These are phyloP conservation scores for Trichaptum fuscoviolaceum DNA, from an alignment of 768 basidiomycete species.

Conservation along the genomic window DNA sequence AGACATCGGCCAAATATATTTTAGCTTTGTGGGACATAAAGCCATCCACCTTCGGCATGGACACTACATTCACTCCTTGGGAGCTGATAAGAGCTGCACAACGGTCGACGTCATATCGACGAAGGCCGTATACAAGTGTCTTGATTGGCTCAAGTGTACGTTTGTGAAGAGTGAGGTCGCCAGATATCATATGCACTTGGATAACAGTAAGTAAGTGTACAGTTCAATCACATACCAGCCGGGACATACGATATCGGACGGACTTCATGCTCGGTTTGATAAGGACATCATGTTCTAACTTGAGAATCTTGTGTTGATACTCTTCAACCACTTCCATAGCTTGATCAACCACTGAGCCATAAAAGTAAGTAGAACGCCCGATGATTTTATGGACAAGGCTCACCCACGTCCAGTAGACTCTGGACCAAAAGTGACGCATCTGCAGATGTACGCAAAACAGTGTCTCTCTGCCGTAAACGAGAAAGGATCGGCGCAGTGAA, in stretches of 20 bases:
- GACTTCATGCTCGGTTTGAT: constrained; percentile 55
- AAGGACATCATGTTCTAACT: constrained; percentile 56
- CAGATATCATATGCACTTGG: constrained; percentile 65
- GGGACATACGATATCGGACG: constrained; percentile 48
- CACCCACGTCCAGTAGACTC: constrained; percentile 54
- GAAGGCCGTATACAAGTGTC: constrained; percentile 60
- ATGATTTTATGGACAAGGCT: constrained; percentile 10
- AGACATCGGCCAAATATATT: constrained; percentile 68
- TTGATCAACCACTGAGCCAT: constrained; percentile 55
- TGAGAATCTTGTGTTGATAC: constrained; percentile 57
- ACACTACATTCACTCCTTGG: constrained; percentile 10
- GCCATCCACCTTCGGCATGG: constrained; percentile 46
- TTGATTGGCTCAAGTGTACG: constrained; percentile 70
- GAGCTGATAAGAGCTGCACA: constrained; percentile 51
- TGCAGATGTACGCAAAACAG: constrained; percentile 53
- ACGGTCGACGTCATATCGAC: constrained; percentile 66
- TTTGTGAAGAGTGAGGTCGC: constrained; percentile 69
- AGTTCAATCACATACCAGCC: not conserved
- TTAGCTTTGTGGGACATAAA: constrained; percentile 67
- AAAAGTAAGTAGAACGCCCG: not conserved
- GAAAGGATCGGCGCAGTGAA: constrained; percentile 52
- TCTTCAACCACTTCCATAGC: constrained; percentile 64
- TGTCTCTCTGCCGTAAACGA: constrained; percentile 55
- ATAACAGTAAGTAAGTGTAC: not conserved
- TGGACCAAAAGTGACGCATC: constrained; percentile 69